Conservation (phyloP, 495 filamentous ascomycete species). For the Bacidia rubella region DNA sequence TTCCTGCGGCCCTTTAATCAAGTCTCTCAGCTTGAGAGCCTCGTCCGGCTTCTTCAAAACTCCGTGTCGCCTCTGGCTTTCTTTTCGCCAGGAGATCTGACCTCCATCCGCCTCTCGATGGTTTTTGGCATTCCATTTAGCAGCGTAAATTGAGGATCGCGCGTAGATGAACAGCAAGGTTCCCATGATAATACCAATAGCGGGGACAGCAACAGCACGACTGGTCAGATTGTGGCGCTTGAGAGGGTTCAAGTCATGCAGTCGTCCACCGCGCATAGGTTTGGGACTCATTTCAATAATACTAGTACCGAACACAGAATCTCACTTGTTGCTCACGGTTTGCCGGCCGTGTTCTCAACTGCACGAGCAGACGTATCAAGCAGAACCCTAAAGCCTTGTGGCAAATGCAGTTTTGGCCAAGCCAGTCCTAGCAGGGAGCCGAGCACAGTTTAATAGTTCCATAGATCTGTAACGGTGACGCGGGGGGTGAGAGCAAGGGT, state of each 20-base stretch:
- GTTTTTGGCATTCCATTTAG: conserved; percentile 23
- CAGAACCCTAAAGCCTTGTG: too few species aligned
- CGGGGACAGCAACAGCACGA: conserved; percentile 24
- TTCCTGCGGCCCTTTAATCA: too few species aligned
- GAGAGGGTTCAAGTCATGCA: conserved; percentile 8
- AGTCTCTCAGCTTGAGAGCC: too few species aligned
- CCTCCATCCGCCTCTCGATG: conserved; percentile 31
- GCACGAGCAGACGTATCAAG: too few species aligned
- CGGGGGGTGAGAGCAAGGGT: background rate
- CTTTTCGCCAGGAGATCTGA: conserved; percentile 33
- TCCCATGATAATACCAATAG: conserved; percentile 39
- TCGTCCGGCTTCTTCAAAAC: conserved; percentile 21
- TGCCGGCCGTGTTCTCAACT: too few species aligned
- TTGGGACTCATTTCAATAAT: background rate
- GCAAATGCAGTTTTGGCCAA: too few species aligned
- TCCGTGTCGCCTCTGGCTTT: conserved; percentile 31
- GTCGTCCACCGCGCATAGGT: conserved; percentile 5
- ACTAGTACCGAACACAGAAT: too few species aligned
- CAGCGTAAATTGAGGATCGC: conserved; percentile 34
- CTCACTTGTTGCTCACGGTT: too few species aligned
- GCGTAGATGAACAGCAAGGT: conserved; percentile 35
- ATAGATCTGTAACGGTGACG: background rate
- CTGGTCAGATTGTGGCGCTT: conserved; percentile 7
- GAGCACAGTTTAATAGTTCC: too few species aligned
- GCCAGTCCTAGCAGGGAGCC: too few species aligned